Evolutionary conservation across 2,329 filamentous ascomycete species (phyloP).

Genomic region (Cercospora sp.): DNA sequence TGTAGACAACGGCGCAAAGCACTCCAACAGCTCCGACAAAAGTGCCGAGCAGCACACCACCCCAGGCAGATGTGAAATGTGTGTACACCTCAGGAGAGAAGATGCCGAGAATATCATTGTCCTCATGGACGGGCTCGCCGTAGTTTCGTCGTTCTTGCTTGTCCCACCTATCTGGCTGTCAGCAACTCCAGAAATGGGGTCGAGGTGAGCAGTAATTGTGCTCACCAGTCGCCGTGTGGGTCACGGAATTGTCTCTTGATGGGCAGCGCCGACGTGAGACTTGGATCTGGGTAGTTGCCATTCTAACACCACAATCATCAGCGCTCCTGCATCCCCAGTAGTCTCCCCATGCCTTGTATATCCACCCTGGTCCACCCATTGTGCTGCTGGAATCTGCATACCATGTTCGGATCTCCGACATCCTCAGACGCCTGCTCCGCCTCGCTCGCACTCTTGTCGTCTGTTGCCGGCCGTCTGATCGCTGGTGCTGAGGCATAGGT

Average conservation of each 20-base stretch:
- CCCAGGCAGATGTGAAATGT: constrained; percentile 73
- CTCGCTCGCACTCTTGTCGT: constrained; percentile 30
- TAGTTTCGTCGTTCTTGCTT: constrained; percentile 96
- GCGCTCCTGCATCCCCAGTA: constrained; percentile 1
- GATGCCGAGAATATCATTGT: constrained; percentile 88
- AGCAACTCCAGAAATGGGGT: background rate
- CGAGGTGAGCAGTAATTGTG: background rate
- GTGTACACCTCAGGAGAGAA: constrained; percentile 89
- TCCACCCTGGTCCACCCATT: background rate
- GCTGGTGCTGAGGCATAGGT: constrained; percentile 28
- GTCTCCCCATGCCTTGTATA: background rate
- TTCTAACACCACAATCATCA: constrained; percentile 57
- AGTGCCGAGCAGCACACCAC: constrained; percentile 57
- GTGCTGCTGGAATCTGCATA: constrained; percentile 20
- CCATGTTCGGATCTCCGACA: constrained; percentile 37
- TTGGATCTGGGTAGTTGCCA: constrained; percentile 79
- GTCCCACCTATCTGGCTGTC: constrained; percentile 64
- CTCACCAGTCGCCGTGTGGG: constrained; percentile 77
- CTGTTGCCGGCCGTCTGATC: constrained; percentile 23
- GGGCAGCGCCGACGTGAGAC: constrained; percentile 45
- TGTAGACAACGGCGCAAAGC: constrained; percentile 43
- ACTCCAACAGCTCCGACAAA: constrained; percentile 46
- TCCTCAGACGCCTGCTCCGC: constrained; percentile 35
- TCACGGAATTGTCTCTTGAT: constrained; percentile 91
- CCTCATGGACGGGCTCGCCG: constrained; percentile 93